A percentile compares a stretch with the other conserved stretches of the same genome.
These are phyloP conservation scores for Cytospora chrysosperma DNA, from an alignment of 2,329 filamentous ascomycete species.

Conservation along the genomic window DNA sequence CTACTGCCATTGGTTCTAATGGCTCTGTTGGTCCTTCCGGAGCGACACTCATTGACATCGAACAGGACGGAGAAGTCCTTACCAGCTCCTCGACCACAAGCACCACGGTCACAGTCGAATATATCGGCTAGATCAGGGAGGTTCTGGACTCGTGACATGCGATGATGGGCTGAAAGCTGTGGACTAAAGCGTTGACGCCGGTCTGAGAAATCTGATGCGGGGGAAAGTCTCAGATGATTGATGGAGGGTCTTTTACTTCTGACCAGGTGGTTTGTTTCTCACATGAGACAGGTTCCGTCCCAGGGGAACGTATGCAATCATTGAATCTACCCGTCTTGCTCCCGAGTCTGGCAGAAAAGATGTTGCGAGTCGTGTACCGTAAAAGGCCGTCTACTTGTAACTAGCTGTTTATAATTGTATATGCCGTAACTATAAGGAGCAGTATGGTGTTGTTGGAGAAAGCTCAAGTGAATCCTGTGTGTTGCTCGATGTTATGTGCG, in stretches of 20 bases:
- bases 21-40: constrained; percentile 35
- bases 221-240: too few species aligned
- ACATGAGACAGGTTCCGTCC: not conserved
- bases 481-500: too few species aligned
- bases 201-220: not conserved
- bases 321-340: not conserved
- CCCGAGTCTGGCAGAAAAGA: too few species aligned
- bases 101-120: constrained; percentile 33
- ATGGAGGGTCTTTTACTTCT: not conserved
- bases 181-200: too few species aligned
- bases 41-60: constrained; percentile 65
- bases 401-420: too few species aligned
- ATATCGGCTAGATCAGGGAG: constrained; percentile 38
- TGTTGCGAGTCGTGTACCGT: too few species aligned
- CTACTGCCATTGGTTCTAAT: constrained; percentile 34
- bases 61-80: constrained; percentile 64
- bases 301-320: not conserved
- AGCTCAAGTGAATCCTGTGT: too few species aligned
- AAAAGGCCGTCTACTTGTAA: too few species aligned
- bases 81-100: constrained; percentile 28
- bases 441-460: too few species aligned
- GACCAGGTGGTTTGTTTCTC: constrained; percentile 1
- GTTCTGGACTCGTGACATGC: not conserved
- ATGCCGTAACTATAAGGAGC: too few species aligned
- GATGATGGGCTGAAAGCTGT: not conserved